phyloP scores from a whole-genome alignment of 2,329 filamentous ascomycete species.

The Gaeumannomyces tritici region DNA sequence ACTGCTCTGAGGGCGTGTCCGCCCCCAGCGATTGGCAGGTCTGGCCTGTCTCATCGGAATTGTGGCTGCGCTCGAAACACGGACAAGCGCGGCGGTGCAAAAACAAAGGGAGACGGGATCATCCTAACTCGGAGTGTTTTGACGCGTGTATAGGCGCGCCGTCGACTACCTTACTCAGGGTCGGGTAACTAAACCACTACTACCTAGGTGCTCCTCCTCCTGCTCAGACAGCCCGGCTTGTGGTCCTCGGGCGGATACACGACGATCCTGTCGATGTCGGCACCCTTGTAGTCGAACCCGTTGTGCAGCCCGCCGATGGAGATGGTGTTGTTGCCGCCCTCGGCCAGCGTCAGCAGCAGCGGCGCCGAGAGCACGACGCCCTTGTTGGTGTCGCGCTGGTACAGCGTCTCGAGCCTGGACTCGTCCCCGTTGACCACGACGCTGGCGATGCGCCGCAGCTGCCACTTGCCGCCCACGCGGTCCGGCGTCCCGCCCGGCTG shows the following conservation, averaged over 20 bases:
- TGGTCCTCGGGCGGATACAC: conserved; percentile 45
- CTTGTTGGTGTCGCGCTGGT: conserved; percentile 45
- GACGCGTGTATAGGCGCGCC: too few species aligned
- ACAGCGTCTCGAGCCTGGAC: conserved; percentile 36
- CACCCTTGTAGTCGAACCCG: conserved; percentile 45
- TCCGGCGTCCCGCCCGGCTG: conserved; percentile 46
- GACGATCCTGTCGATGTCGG: conserved; percentile 48
- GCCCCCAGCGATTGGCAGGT: too few species aligned
- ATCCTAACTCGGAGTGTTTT: too few species aligned
- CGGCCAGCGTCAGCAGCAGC: conserved; percentile 39
- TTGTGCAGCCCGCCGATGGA: conserved; percentile 48
- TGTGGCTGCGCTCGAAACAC: too few species aligned
- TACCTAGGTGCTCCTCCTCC: not conserved
- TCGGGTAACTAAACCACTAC: too few species aligned
- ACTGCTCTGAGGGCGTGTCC: too few species aligned
- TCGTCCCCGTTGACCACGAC: conserved; percentile 49
- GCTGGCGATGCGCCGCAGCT: conserved; percentile 48
- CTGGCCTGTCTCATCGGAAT: too few species aligned
- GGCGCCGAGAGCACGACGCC: conserved; percentile 50
- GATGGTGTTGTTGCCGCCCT: conserved; percentile 40
- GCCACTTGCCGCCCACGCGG: conserved; percentile 49
- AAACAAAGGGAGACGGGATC: too few species aligned
- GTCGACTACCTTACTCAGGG: too few species aligned
- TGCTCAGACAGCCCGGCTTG: not conserved
- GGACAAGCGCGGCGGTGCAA: too few species aligned